A percentile compares a stretch with the other conserved stretches of the same genome.
These are phyloP conservation scores for Cantharellus anzutake DNA, from an alignment of 768 basidiomycete species.

Conservation along the genomic window DNA sequence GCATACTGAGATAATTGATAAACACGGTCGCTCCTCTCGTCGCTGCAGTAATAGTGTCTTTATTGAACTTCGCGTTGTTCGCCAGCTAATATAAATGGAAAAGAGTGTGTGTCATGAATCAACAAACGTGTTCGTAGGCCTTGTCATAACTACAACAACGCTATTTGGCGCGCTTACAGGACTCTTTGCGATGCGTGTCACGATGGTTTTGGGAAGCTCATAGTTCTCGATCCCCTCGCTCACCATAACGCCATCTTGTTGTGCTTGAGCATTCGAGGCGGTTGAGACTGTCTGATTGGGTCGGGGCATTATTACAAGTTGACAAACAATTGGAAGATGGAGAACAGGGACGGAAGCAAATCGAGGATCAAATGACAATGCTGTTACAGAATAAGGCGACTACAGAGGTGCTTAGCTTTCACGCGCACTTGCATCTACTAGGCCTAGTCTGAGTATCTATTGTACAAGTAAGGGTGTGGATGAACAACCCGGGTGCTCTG, in stretches of 20 bases:
- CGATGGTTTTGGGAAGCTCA: conserved; percentile 67
- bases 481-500: too few species aligned
- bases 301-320: background rate
- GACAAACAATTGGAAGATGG: too few species aligned
- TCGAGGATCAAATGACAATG: too few species aligned
- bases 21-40: conserved; percentile 86
- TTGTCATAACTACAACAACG: background rate
- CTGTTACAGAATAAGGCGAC: too few species aligned
- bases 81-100: conserved; percentile 35
- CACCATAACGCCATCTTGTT: conserved; percentile 45
- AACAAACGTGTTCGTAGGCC: background rate
- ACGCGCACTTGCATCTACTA: too few species aligned
- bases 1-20: conserved; percentile 78
- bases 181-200: conserved; percentile 72
- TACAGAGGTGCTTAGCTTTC: too few species aligned
- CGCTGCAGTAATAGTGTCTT: conserved; percentile 71
- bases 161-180: conserved; percentile 31
- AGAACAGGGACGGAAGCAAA: too few species aligned
- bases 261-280: conserved; percentile 39
- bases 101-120: background rate
- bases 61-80: conserved; percentile 70
- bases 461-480: too few species aligned
- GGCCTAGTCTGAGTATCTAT: too few species aligned
- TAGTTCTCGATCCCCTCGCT: conserved; percentile 79
- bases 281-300: conserved; percentile 16